These are phyloP conservation scores for Lepiota venenata DNA, from an alignment of 768 basidiomycete genomes.

Conservation along the genomic window DNA sequence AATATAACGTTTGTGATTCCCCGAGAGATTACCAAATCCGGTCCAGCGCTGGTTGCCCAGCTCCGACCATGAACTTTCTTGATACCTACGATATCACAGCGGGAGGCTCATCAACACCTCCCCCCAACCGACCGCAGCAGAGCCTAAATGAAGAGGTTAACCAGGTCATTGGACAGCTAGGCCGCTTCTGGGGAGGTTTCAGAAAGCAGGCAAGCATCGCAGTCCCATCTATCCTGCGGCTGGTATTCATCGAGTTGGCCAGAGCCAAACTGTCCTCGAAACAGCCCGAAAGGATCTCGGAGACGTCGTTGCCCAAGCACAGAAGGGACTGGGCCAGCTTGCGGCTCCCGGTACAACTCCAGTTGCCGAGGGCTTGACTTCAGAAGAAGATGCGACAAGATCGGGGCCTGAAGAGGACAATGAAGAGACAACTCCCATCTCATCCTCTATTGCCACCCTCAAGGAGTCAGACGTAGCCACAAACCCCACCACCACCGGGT, in stretches of 20 bases:
- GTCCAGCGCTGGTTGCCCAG: constrained; percentile 3
- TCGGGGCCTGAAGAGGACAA: background rate
- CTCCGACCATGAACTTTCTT: constrained; percentile 63
- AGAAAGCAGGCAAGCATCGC: constrained; percentile 69
- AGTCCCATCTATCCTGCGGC: background rate
- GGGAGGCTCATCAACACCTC: constrained; percentile 37
- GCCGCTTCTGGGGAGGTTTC: constrained; percentile 88
- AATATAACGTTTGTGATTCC: background rate
- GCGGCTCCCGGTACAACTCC: constrained; percentile 19
- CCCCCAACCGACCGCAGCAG: constrained; percentile 23
- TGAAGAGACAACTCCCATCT: constrained; percentile 5
- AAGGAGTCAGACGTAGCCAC: background rate
- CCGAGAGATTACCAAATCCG: constrained; percentile 6
- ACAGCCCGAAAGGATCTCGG: constrained; percentile 70
- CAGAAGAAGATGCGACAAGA: background rate
- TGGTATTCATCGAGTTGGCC: constrained; percentile 1
- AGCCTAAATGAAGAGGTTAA: constrained; percentile 84
- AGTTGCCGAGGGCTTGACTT: constrained; percentile 1
- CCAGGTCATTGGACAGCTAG: constrained; percentile 85
- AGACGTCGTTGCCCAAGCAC: constrained; percentile 74
- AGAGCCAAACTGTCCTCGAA: constrained; percentile 72
- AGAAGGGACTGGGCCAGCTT: constrained; percentile 69
- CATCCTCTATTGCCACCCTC: constrained; percentile 14
- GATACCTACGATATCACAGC: constrained; percentile 61
- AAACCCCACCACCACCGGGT: background rate